Evolutionary conservation across 306 rosid species (phyloP).

Genomic region (Inga laurina): DNA sequence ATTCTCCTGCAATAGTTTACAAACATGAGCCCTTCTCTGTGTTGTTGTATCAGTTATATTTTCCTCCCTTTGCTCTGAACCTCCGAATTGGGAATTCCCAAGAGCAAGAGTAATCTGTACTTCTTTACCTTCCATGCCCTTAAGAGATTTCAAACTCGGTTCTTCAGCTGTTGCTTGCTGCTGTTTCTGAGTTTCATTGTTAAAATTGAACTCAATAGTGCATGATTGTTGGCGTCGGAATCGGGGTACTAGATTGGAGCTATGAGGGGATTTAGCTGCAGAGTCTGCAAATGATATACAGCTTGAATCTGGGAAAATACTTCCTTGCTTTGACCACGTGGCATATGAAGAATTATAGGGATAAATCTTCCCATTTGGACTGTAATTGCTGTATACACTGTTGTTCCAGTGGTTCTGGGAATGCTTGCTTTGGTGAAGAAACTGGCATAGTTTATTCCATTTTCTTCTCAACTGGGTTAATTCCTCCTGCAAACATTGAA

Average conservation of each 20-base stretch:
- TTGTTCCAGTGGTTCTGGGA: slow-evolving; percentile 39
- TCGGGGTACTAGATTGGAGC: slow-evolving; percentile 48
- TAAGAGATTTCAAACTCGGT: slow-evolving; percentile 50
- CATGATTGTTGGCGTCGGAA: slow-evolving; percentile 64
- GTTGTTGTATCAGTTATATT: slow-evolving; percentile 46
- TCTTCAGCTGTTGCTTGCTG: slow-evolving; percentile 34
- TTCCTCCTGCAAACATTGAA: slow-evolving; percentile 51
- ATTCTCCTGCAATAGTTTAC: slow-evolving; percentile 70
- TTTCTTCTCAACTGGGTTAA: slow-evolving; percentile 53
- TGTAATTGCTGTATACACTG: slow-evolving; percentile 34
- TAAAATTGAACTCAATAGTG: slow-evolving; percentile 73
- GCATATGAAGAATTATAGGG: slow-evolving; percentile 45
- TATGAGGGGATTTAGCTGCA: slow-evolving; percentile 28
- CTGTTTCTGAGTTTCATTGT: slow-evolving; percentile 36
- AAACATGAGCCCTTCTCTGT: slow-evolving; percentile 52
- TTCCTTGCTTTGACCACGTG: slow-evolving; percentile 38
- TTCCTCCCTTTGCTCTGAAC: slow-evolving; percentile 46
- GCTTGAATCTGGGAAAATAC: slow-evolving; percentile 47
- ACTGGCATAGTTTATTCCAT: slow-evolving; percentile 66
- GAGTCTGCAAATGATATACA: slow-evolving; percentile 60
- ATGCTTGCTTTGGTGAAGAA: slow-evolving; percentile 59
- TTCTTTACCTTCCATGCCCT: slow-evolving; percentile 59
- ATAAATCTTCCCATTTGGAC: slow-evolving; percentile 40
- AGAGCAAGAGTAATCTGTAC: slow-evolving; percentile 77
- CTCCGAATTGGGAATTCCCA: slow-evolving; percentile 54